A percentile compares a stretch with the other conserved stretches of the same genome.
Conservation (phyloP, 2,329 filamentous ascomycete genomes). For the Rachicladosporium sp. region DNA sequence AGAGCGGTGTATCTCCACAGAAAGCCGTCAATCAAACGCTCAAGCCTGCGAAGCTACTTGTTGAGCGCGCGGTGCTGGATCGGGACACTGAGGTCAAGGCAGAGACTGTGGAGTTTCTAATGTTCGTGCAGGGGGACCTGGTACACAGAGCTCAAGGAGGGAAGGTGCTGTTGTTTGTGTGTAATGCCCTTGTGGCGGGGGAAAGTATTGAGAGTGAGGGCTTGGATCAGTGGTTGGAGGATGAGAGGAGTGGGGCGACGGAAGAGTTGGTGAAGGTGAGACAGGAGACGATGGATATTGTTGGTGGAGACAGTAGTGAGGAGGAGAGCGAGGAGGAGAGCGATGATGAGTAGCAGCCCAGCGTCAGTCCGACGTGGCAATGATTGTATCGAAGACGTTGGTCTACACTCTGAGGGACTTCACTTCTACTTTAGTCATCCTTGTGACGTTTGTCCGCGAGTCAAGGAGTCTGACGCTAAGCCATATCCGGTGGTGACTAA, state of each 20-base stretch:
- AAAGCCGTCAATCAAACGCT: slow-evolving; percentile 31
- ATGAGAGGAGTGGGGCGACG: slow-evolving; percentile 53
- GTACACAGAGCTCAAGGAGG: slow-evolving; percentile 51
- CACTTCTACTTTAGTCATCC: too few relatives aligned
- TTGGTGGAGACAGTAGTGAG: slow-evolving; percentile 65
- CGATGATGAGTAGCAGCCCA: slow-evolving; percentile 15
- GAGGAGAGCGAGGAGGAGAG: slow-evolving; percentile 49
- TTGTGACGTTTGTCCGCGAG: too few relatives aligned
- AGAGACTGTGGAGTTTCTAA: slow-evolving; percentile 76
- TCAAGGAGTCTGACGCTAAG: too few relatives aligned
- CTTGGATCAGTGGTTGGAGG: slow-evolving; percentile 78
- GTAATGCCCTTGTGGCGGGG: slow-evolving; percentile 73
- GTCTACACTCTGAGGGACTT: too few relatives aligned
- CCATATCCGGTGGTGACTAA: too few relatives aligned
- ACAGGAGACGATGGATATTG: slow-evolving; percentile 60
- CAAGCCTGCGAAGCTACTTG: slow-evolving; percentile 44
- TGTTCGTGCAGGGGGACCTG: slow-evolving; percentile 72
- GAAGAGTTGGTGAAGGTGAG: slow-evolving; percentile 60
- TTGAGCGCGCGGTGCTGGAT: slow-evolving; percentile 48
- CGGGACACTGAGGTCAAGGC: slow-evolving; percentile 33
- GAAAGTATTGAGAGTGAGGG: slow-evolving; percentile 85
- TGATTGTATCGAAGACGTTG: too few relatives aligned
- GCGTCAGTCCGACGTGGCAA: too few relatives aligned
- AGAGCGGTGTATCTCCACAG: slow-evolving; percentile 26
- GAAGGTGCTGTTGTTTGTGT: slow-evolving; percentile 59